These are phyloP conservation scores for Globisporangium iwayamae DNA, from an alignment of 352 stramenopile species.

Conservation along the genomic window DNA sequence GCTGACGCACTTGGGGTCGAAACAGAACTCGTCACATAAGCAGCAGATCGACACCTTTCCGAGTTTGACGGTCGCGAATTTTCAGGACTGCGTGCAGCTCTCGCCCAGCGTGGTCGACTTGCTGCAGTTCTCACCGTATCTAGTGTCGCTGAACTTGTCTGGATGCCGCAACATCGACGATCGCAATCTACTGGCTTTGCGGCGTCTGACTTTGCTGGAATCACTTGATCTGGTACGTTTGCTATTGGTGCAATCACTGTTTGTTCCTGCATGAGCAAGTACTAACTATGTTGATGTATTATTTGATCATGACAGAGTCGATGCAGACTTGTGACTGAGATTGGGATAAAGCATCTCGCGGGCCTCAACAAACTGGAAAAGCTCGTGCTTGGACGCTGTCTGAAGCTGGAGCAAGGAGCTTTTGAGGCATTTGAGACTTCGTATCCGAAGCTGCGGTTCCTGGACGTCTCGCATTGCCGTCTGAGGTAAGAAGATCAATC, in stretches of 20 bases:
- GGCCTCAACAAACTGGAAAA: slow-evolving; percentile 46
- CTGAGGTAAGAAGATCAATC: slow-evolving; percentile 29
- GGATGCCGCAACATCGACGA: slow-evolving; percentile 64
- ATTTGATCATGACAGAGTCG: slow-evolving; percentile 30
- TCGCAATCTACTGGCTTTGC: slow-evolving; percentile 38
- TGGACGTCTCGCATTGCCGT: slow-evolving; percentile 58
- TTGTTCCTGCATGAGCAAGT: background rate
- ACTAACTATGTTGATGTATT: background rate
- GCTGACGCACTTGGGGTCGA: slow-evolving; percentile 44
- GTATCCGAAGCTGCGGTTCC: slow-evolving; percentile 34
- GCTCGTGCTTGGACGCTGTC: slow-evolving; percentile 52
- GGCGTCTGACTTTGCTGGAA: slow-evolving; percentile 33
- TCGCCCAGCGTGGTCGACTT: slow-evolving; percentile 43
- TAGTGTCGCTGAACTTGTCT: slow-evolving; percentile 54
- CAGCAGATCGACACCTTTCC: slow-evolving; percentile 38
- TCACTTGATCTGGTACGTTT: slow-evolving; percentile 51
- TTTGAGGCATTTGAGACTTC: slow-evolving; percentile 38
- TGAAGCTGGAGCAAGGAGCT: slow-evolving; percentile 42
- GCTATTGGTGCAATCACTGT: background rate
- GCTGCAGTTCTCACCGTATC: slow-evolving; percentile 50
- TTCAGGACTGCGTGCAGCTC: slow-evolving; percentile 45
- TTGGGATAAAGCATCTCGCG: slow-evolving; percentile 44
- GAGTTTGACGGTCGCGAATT: slow-evolving; percentile 43
- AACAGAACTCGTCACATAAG: slow-evolving; percentile 8
- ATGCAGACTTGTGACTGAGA: slow-evolving; percentile 47